Conservation (phyloP, 805 yeast genomes). For the Starmerella davenportii region DNA sequence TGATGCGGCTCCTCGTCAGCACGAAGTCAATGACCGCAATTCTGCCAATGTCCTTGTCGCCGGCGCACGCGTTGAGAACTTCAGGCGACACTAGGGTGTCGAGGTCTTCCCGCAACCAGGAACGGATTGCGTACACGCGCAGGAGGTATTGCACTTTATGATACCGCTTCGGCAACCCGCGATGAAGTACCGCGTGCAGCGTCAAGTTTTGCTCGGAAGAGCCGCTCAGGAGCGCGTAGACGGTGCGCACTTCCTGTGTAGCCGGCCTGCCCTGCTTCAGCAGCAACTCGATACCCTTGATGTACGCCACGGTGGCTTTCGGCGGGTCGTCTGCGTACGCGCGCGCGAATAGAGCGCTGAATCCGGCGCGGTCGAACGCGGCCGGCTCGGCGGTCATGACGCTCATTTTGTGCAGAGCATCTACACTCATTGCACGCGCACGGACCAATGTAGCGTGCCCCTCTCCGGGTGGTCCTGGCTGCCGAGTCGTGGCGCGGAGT, state of each 20-base stretch:
- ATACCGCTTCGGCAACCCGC: background rate
- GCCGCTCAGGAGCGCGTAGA: background rate
- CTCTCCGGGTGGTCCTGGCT: too few relatives aligned
- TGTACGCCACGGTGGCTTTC: background rate
- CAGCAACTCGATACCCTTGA: conserved; percentile 2
- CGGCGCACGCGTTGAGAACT: background rate
- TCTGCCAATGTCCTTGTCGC: conserved; percentile 2
- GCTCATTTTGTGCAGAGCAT: conserved; percentile 2
- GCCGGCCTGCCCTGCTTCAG: conserved; percentile 1
- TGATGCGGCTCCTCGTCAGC: background rate
- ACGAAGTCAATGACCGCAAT: conserved; percentile 4
- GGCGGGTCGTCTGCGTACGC: background rate
- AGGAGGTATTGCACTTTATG: background rate
- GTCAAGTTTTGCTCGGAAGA: background rate
- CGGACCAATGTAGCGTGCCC: too few relatives aligned
- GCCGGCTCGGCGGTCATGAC: background rate
- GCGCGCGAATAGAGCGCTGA: background rate
- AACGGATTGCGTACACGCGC: conserved; percentile 2
- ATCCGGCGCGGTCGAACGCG: background rate
- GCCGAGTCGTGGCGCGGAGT: too few relatives aligned
- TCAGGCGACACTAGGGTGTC: background rate
- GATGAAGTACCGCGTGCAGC: background rate
- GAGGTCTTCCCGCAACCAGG: background rate
- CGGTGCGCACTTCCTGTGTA: background rate
- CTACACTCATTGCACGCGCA: background rate